Conservation (phyloP, 73 alveolate genomes). For the Paramecium caudatum region DNA sequence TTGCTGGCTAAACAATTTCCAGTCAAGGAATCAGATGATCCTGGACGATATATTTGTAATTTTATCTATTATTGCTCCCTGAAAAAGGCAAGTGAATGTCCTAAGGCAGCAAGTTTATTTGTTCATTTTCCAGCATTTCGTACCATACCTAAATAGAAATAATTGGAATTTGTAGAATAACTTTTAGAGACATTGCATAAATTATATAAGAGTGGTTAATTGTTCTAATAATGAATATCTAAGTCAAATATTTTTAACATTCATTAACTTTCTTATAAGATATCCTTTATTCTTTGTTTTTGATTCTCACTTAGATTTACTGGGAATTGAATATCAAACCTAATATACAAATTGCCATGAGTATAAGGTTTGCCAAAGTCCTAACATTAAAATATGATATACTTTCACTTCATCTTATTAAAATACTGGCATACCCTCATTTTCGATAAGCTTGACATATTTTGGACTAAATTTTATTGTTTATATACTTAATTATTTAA, state of each 20-base stretch:
- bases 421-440: constrained; percentile 95
- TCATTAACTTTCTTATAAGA: constrained; percentile 31
- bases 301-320: constrained; percentile 66
- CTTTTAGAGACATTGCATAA: background rate
- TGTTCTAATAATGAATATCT: background rate
- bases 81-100: background rate
- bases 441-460: constrained; percentile 84
- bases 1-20: background rate
- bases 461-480: constrained; percentile 78
- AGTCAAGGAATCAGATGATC: constrained; percentile 12
- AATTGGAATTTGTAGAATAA: background rate
- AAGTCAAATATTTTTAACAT: background rate
- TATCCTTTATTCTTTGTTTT: constrained; percentile 50
- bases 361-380: constrained; percentile 72
- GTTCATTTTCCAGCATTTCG: constrained; percentile 60
- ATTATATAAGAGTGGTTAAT: background rate
- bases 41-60: constrained; percentile 64
- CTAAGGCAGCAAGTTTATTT: constrained; percentile 22
- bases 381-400: background rate
- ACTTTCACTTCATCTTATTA: constrained; percentile 73
- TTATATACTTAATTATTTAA: constrained; percentile 82
- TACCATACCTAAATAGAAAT: background rate
- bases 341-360: constrained; percentile 78
- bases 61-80: constrained; percentile 55
- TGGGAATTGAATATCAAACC: constrained; percentile 78